Evolutionary conservation across 768 basidiomycete species (phyloP).

Genomic region (Coprinopsis cinerea): DNA sequence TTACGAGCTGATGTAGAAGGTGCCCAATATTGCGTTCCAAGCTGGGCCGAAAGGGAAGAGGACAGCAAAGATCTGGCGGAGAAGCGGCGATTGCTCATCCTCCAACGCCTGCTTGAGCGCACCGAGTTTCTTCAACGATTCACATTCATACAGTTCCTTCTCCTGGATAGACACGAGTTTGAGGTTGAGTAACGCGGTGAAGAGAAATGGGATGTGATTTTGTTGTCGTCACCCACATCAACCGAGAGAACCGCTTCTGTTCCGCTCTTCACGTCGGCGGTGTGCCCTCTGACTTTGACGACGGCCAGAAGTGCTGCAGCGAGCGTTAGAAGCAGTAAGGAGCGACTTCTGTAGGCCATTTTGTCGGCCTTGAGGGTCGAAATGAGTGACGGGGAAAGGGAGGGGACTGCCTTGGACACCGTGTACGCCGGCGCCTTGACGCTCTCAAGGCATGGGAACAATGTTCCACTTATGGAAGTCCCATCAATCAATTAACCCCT

Average conservation of each 20-base stretch:
- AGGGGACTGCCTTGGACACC: background rate
- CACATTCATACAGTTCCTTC: constrained; percentile 34
- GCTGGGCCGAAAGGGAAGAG: constrained; percentile 89
- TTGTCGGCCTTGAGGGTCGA: too few relatives aligned
- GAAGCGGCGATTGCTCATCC: constrained; percentile 60
- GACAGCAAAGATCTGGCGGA: constrained; percentile 74
- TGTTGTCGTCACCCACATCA: constrained; percentile 5
- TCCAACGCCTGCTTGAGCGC: constrained; percentile 57
- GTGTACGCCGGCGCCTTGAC: too few relatives aligned
- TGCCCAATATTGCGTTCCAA: constrained; percentile 85
- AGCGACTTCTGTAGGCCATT: background rate
- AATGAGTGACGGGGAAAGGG: background rate
- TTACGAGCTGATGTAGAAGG: constrained; percentile 95
- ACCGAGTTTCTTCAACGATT: constrained; percentile 41
- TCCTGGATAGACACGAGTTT: too few relatives aligned
- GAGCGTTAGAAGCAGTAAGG: background rate
- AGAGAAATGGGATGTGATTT: background rate
- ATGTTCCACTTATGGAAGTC: background rate
- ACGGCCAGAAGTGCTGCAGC: background rate
- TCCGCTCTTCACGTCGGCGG: background rate
- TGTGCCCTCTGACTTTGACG: background rate
- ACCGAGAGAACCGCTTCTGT: constrained; percentile 8
- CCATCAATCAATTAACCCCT: too few relatives aligned
- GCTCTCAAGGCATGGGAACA: background rate
- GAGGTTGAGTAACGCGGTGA: background rate